Conservation (phyloP, 495 filamentous ascomycete genomes). For the Penicillium manginii region DNA sequence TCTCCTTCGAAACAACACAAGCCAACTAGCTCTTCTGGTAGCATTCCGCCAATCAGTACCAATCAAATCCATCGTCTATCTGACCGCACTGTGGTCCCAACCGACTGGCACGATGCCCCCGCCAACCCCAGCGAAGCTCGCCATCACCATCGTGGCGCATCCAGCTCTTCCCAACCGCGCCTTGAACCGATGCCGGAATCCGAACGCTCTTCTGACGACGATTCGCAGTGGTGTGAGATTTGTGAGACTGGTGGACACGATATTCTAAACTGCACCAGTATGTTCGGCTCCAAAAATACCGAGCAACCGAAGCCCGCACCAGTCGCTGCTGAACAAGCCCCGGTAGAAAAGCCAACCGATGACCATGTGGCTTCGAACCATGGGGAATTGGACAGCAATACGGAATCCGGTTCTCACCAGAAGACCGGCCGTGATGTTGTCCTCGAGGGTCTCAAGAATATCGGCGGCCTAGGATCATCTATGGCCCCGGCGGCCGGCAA, state of each 20-base stretch:
- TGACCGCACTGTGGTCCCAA: conserved; percentile 51
- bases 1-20: conserved; percentile 42
- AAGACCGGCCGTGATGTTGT: conserved; percentile 56
- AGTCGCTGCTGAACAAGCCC: conserved; percentile 19
- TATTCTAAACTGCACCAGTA: conserved; percentile 88
- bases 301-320: conserved; percentile 18
- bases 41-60: conserved; percentile 27
- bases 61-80: conserved; percentile 48
- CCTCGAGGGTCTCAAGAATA: conserved; percentile 68
- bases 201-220: conserved; percentile 73
- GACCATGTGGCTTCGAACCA: conserved; percentile 20
- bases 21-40: conserved; percentile 38
- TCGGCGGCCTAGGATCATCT: conserved; percentile 44
- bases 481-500: conserved; percentile 71
- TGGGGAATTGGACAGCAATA: conserved; percentile 17
- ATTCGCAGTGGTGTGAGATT: conserved; percentile 91
- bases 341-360: conserved; percentile 22
- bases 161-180: conserved; percentile 39
- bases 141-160: conserved; percentile 36
- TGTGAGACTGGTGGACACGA: conserved; percentile 94
- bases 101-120: conserved; percentile 46
- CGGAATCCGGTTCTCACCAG: conserved; percentile 27
- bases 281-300: conserved; percentile 61
- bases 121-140: conserved; percentile 29
- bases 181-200: conserved; percentile 69